These are phyloP conservation scores for Serpula lacrymans DNA, from an alignment of 768 basidiomycete genomes.

Conservation along the genomic window DNA sequence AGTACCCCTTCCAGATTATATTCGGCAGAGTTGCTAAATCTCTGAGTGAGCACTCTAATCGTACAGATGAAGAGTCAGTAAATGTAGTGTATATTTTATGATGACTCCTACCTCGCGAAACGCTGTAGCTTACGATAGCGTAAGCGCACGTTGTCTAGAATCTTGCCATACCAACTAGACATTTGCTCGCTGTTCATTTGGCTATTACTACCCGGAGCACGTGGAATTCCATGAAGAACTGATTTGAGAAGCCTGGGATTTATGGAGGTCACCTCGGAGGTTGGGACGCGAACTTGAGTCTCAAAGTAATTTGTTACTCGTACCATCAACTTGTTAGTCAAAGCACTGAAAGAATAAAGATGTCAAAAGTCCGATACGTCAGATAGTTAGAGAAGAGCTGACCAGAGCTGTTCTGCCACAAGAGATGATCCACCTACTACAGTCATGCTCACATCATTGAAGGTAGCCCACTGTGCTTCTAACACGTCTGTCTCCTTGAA, in stretches of 20 bases:
- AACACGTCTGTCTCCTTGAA: constrained; percentile 99
- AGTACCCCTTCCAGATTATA: constrained; percentile 75
- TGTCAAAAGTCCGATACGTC: background rate
- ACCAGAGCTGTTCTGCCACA: constrained; percentile 97
- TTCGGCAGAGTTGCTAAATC: constrained; percentile 92
- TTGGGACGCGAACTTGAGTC: constrained; percentile 81
- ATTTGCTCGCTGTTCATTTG: constrained; percentile 80
- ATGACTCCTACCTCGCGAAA: constrained; percentile 67
- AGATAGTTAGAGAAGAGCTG: constrained; percentile 20
- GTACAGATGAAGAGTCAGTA: constrained; percentile 7
- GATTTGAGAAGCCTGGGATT: constrained; percentile 26
- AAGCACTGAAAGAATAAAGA: constrained; percentile 49
- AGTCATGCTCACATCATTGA: constrained; percentile 88
- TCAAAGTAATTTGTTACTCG: constrained; percentile 94
- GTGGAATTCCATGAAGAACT: constrained; percentile 34
- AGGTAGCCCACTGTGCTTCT: constrained; percentile 93
- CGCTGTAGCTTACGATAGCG: constrained; percentile 93
- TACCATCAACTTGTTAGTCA: constrained; percentile 90
- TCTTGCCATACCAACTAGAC: constrained; percentile 86
- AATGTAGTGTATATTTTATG: no score
- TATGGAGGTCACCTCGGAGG: constrained; percentile 32
- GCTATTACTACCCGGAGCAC: constrained; percentile 32
- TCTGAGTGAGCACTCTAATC: constrained; percentile 66
- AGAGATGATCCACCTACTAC: constrained; percentile 83
- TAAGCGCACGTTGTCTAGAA: constrained; percentile 87